Percentiles rank a stretch among this genome's conserved stretches.
Evolutionary conservation across 192 early-diverging fungal genomes (phyloP).

Genomic region (Chytriomyces hyalinus): DNA sequence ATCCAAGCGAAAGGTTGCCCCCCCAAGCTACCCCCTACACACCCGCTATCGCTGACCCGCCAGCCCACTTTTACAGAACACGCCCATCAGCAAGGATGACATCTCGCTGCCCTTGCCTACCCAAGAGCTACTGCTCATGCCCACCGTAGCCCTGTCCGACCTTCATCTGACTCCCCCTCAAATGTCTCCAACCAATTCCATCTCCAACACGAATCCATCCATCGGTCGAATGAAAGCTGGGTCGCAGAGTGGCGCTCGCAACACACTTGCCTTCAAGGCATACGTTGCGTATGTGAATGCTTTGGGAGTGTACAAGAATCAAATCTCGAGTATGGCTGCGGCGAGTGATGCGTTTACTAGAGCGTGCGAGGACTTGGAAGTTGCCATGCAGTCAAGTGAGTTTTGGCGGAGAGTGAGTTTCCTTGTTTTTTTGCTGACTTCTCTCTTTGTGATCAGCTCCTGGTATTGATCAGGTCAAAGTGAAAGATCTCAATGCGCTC

Average conservation of each 20-base stretch:
- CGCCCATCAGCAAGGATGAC: constrained; percentile 26
- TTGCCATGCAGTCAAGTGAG: background rate
- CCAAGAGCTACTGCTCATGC: constrained; percentile 21
- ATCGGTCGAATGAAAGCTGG: background rate
- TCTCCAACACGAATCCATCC: too few relatives aligned
- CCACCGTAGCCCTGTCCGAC: background rate
- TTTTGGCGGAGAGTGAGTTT: background rate
- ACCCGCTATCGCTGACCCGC: background rate
- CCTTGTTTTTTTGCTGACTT: too few relatives aligned
- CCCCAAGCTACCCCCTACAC: background rate
- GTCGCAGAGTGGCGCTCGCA: constrained; percentile 24
- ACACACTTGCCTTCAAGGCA: constrained; percentile 41
- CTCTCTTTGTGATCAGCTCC: background rate
- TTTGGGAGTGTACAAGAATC: constrained; percentile 45
- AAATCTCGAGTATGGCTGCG: constrained; percentile 52
- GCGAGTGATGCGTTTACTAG: constrained; percentile 59
- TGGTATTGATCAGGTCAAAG: background rate
- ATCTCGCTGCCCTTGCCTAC: constrained; percentile 17
- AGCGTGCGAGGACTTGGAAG: constrained; percentile 52
- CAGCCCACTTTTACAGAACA: background rate
- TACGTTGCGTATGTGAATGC: constrained; percentile 57
- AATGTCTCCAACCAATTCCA: background rate
- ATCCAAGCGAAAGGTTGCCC: background rate
- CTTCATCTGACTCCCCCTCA: background rate
- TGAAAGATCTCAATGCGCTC: constrained; percentile 59